A percentile compares a stretch with the other conserved stretches of the same genome.
phyloP scores from a whole-genome alignment of 495 filamentous ascomycete species.

The Hypoxylon perforatum region DNA sequence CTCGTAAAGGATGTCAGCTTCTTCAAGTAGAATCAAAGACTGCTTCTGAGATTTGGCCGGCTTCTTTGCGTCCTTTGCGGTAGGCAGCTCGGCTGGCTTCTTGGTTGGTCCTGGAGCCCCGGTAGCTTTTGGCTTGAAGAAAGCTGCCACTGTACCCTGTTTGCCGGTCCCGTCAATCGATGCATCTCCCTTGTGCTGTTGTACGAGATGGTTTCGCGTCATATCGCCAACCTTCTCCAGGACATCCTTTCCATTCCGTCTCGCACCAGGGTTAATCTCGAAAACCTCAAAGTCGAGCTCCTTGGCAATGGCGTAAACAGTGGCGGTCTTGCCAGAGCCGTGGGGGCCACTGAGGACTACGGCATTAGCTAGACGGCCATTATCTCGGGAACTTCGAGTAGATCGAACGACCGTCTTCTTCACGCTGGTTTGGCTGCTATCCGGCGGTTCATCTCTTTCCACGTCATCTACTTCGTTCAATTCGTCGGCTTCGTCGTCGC shows the following conservation, averaged over 20 bases:
- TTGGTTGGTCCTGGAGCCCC: slow-evolving; percentile 39
- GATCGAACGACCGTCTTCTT: slow-evolving; percentile 74
- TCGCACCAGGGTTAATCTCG: slow-evolving; percentile 86
- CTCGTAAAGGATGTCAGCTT: slow-evolving; percentile 92
- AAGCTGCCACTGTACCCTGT: slow-evolving; percentile 81
- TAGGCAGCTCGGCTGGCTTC: slow-evolving; percentile 25
- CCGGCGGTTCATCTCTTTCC: slow-evolving; percentile 65
- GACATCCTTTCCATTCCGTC: slow-evolving; percentile 89
- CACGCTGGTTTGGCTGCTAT: slow-evolving; percentile 49
- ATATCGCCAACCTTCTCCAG: slow-evolving; percentile 94
- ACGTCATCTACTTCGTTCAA: slow-evolving; percentile 77
- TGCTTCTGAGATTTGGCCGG: slow-evolving; percentile 78
- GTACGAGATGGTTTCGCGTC: slow-evolving; percentile 92
- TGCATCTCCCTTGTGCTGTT: slow-evolving; percentile 44
- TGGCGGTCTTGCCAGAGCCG: slow-evolving; percentile 93
- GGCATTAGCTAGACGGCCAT: slow-evolving; percentile 62
- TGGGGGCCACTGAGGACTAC: slow-evolving; percentile 88
- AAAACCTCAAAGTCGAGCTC: slow-evolving; percentile 96
- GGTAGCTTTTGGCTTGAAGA: slow-evolving; percentile 71
- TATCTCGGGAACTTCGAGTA: slow-evolving; percentile 56
- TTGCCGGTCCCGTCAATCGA: slow-evolving; percentile 58
- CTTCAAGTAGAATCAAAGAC: slow-evolving; percentile 93
- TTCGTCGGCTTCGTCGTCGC: slow-evolving; percentile 81
- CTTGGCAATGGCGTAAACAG: slow-evolving; percentile 93
- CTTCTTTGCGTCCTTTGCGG: slow-evolving; percentile 51